Base-by-base conservation (phyloP, 805 yeast species). In the Scheffersomyces stipitis region DNA sequence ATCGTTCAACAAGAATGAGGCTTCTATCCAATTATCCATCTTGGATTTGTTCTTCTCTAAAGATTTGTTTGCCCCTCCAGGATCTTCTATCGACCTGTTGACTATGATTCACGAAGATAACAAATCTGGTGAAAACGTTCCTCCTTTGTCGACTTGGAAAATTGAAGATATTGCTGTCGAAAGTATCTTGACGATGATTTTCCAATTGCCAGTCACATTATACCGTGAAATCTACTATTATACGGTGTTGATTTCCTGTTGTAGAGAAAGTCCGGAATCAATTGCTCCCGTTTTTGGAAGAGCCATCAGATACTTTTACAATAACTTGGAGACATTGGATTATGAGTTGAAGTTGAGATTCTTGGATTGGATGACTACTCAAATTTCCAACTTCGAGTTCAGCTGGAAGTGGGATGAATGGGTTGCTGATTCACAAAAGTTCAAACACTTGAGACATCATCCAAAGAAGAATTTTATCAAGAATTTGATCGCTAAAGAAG, bases 381-480 rank as follows among this genome's bases (percentile, higher is more conserved):
- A 93, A 62, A 77, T 93, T 58, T 85, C 95, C 52, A 93, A 91
- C 57, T 93, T 91, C 60, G 89, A 85, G 39, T 93, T 87, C 64
- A 86, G 90, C 26, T 93, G 99, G 99, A 88, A 89, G 56, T 93
- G 99, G 99, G 80, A 78, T 45, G 98, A 90, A 60, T 93, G 99
- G 99, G 78, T 74, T 18, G 64, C 60, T 2, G 86, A 81, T 50
- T 72, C 82, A 0, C 50, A 56, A n/a, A 59, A 57, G 31, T 72
- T 68, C 31, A 61, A 66, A 5, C 59, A 68, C 8, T 65, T 74
- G 24, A 58, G 66, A 23, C 80, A 76, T 51, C 90, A 86, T 54
- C 96, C 97, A 9, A 80, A 78, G 47, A 72, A 77, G 44, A 76
- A 75, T 31, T 83, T 91, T 47, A 79, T 91, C 41, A 78, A 74